phyloP scores from a whole-genome alignment of 2,329 filamentous ascomycete species.

The Colletotrichum phormii region DNA sequence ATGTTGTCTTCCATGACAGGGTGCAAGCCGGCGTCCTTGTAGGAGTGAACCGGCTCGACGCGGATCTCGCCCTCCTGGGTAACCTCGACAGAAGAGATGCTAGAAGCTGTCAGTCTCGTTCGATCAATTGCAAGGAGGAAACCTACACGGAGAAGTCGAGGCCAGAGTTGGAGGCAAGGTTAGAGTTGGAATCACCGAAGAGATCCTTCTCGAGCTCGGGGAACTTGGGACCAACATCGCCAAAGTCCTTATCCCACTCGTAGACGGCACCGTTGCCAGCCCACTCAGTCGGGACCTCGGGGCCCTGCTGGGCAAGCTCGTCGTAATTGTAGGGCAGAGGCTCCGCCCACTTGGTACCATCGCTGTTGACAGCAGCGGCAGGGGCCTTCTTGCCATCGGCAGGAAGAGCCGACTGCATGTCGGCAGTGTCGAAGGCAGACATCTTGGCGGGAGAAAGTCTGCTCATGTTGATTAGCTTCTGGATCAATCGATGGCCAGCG shows the following conservation, averaged over 20 bases:
- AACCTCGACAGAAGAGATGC: conserved; percentile 66
- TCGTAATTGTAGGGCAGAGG: conserved; percentile 62
- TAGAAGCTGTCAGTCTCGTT: conserved; percentile 47
- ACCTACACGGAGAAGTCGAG: conserved; percentile 73
- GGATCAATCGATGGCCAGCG: too few relatives aligned
- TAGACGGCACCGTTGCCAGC: conserved; percentile 75
- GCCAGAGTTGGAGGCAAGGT: conserved; percentile 60
- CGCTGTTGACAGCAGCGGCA: conserved; percentile 36
- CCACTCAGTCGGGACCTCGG: conserved; percentile 50
- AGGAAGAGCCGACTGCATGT: conserved; percentile 48
- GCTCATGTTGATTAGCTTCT: neutral
- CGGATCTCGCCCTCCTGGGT: conserved; percentile 66
- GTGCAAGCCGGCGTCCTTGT: conserved; percentile 84
- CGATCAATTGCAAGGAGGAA: conserved; percentile 18
- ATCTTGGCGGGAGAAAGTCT: conserved; percentile 5
- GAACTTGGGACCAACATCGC: conserved; percentile 82
- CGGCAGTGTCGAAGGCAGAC: conserved; percentile 25
- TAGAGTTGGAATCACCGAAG: conserved; percentile 71
- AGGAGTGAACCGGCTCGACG: conserved; percentile 65
- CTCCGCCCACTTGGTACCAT: conserved; percentile 57
- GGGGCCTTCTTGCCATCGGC: conserved; percentile 39
- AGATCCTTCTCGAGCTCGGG: conserved; percentile 79
- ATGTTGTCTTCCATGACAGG: conserved; percentile 86
- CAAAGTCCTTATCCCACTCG: conserved; percentile 86
- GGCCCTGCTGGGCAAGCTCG: conserved; percentile 40